A percentile compares a stretch with the other conserved stretches of the same genome.
These are phyloP conservation scores for Xanthoparmelia taractica DNA, from an alignment of 495 filamentous ascomycete genomes.

Conservation along the genomic window DNA sequence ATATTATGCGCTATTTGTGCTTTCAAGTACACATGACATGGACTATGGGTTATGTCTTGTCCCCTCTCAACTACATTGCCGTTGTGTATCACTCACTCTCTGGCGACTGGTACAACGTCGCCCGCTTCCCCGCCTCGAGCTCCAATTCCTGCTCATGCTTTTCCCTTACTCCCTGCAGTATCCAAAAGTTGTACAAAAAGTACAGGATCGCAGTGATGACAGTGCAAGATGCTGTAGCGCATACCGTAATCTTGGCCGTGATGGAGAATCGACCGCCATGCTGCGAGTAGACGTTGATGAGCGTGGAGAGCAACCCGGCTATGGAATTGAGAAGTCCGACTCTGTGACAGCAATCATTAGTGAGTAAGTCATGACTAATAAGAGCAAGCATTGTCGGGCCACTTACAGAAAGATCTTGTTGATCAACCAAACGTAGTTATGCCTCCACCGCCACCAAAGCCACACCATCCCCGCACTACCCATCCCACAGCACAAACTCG, in stretches of 20 bases:
- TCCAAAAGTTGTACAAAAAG: conserved; percentile 12
- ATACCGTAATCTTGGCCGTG: conserved; percentile 37
- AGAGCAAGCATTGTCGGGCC: no score
- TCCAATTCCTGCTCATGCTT: conserved; percentile 1
- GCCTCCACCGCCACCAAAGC: conserved; percentile 25
- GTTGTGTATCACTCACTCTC: no score
- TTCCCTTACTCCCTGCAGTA: not conserved
- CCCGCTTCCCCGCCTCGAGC: not conserved
- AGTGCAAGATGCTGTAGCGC: conserved; percentile 16
- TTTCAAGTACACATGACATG: no score
- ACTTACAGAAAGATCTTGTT: conserved; percentile 29
- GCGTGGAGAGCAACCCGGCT: conserved; percentile 42
- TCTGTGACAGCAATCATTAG: conserved; percentile 14
- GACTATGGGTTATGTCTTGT: no score
- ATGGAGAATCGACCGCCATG: conserved; percentile 39
- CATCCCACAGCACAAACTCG: conserved; percentile 22
- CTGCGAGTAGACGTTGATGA: conserved; percentile 43
- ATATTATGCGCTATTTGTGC: no score
- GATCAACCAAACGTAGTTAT: conserved; percentile 32
- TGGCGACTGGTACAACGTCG: not conserved
- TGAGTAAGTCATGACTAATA: not conserved
- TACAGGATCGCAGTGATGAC: not conserved
- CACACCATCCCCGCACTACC: conserved; percentile 19
- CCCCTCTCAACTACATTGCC: no score
- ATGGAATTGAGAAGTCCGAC: conserved; percentile 36